These are phyloP conservation scores for Dryas integrifolia DNA, from an alignment of 331 rosid species.

Conservation along the genomic window DNA sequence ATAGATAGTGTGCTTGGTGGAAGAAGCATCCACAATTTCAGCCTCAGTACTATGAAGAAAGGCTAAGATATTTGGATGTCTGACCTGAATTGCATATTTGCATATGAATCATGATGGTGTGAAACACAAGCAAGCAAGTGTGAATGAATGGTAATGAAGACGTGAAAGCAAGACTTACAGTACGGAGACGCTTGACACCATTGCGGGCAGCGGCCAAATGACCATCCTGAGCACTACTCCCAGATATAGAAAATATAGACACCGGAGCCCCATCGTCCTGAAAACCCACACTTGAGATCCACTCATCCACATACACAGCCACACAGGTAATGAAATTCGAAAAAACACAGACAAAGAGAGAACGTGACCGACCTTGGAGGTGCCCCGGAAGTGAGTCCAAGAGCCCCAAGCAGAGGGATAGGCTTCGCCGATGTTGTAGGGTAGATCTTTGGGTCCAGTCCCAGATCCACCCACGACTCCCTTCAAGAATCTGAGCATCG, in stretches of 20 bases:
- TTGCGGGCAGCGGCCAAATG: constrained; percentile 92
- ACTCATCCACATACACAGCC: background rate
- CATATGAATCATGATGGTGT: background rate
- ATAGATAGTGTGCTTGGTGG: constrained; percentile 75
- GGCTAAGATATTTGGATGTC: constrained; percentile 97
- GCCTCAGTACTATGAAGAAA: constrained; percentile 92
- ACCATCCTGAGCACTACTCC: constrained; percentile 89
- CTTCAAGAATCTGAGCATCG: constrained; percentile 75
- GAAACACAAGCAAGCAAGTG: too few species aligned
- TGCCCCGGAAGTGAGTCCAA: constrained; percentile 80
- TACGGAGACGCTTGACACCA: constrained; percentile 88
- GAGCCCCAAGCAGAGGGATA: constrained; percentile 88
- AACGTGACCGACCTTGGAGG: constrained; percentile 54
- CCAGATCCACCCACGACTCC: constrained; percentile 96
- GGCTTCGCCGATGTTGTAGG: constrained; percentile 77
- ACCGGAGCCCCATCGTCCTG: constrained; percentile 96
- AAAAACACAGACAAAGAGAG: background rate
- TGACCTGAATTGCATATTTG: constrained; percentile 51
- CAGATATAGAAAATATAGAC: constrained; percentile 76
- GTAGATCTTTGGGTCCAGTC: constrained; percentile 76
- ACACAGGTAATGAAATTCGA: background rate
- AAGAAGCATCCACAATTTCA: constrained; percentile 62
- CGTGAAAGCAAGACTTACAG: constrained; percentile 36
- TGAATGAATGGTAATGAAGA: too few species aligned
- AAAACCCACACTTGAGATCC: background rate